Conservation (phyloP, 768 basidiomycete species). For the Hortiboletus campestris region DNA sequence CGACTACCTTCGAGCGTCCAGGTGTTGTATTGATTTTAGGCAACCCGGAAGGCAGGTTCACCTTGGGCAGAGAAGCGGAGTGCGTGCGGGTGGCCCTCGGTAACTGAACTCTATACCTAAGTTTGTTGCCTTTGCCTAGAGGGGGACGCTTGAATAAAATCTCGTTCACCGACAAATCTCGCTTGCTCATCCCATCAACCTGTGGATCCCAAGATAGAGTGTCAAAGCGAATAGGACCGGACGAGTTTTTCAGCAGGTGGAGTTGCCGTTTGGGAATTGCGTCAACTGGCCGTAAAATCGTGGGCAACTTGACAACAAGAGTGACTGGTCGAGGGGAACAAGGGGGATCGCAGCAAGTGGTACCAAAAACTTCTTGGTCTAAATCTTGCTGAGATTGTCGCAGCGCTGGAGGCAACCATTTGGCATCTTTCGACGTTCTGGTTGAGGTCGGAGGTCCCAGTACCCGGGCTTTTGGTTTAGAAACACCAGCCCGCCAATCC, state of each 20-base stretch:
- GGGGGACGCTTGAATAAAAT: conserved; percentile 54
- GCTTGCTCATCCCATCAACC: conserved; percentile 57
- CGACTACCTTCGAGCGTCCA: conserved; percentile 34
- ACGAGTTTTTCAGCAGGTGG: conserved; percentile 39
- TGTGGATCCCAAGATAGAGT: conserved; percentile 72
- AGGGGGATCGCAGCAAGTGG: conserved; percentile 49
- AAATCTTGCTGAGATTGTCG: conserved; percentile 38
- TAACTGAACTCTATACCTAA: conserved; percentile 36
- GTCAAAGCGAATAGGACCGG: conserved; percentile 52
- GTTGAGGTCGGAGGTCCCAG: conserved; percentile 13
- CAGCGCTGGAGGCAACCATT: conserved; percentile 59
- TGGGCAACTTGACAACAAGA: conserved; percentile 50
- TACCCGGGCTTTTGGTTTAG: conserved; percentile 22
- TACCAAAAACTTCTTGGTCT: conserved; percentile 43
- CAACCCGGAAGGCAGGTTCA: conserved; percentile 37
- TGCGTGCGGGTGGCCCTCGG: conserved; percentile 24
- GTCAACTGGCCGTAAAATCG: conserved; percentile 40
- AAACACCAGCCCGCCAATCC: conserved; percentile 20
- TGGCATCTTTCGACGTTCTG: conserved; percentile 37
- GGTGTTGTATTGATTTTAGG: conserved; percentile 13
- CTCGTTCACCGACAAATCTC: conserved; percentile 64
- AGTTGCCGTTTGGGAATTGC: conserved; percentile 50
- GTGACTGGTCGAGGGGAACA: conserved; percentile 42
- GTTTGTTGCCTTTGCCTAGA: conserved; percentile 31
- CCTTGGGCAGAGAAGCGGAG: conserved; percentile 30